Base-by-base conservation (phyloP, 306 rosid genomes). In the Leucaena leucocephala region DNA sequence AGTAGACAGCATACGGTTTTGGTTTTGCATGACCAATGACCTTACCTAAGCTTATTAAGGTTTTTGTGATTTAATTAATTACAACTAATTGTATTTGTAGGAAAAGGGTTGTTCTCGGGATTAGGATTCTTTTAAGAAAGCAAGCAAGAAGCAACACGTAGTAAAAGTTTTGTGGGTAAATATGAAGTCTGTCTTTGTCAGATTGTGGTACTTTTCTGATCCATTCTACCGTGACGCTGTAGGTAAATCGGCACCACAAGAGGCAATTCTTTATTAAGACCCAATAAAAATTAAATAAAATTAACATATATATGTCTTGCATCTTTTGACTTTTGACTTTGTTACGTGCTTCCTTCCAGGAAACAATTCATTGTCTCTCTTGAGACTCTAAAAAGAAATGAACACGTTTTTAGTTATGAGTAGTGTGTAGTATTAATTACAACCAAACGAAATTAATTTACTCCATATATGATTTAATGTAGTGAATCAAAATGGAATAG, bases 91-190 rank as follows among this genome's bases (percentile, higher is more conserved):
- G 59, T 52, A 7, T 14, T 7, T 58, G 83, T 76, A 2, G 75
- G 14, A 14, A 67, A 67, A 67, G 72, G 52, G 27, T 19, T 67
- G 39, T 82, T 87, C 50, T 87, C 63, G 93, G 97, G 96, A 90
- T 89, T 88, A 89, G 86, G 74, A 65, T 82, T 62, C 86, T 84
- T 86, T 39, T 43, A 83, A 92, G 84, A 83, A 87, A 87, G 82
- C 79, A 67, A 67, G 46, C 43, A 48, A 50, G 57, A n/a, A 55
- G 2, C 3, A 54, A 4, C 55, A 68, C 54, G 48, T 45, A 5
- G 52, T 68, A 43, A 27, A 42, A 68, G 54, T 43, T 8, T 19
- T 68, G 55, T 21, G 22, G 34, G 50, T 42, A n/a, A 78, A 82
- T 42, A 8, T n/a, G 33, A 19, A 42, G 73, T 68, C 73, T 68